A percentile compares a stretch with the other conserved stretches of the same genome.
Evolutionary conservation across 495 filamentous ascomycete species (phyloP).

Genomic region (Aspergillus ellipticus): DNA sequence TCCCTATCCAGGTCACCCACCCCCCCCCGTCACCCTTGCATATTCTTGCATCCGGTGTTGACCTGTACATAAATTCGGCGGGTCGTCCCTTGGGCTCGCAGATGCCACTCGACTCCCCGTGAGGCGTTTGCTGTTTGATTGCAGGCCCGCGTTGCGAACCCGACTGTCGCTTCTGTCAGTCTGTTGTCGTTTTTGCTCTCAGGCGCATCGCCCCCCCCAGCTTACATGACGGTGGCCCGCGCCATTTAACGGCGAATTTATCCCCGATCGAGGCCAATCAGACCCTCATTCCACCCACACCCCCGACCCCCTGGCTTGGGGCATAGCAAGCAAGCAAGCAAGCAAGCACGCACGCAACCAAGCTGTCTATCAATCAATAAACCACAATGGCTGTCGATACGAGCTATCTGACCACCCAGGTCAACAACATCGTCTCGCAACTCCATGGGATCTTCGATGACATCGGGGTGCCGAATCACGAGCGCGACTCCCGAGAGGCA

Average conservation of each 20-base stretch:
- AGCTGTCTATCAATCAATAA: no score
- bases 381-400: slow-evolving; percentile 89
- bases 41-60: slow-evolving; percentile 12
- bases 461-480: slow-evolving; percentile 86
- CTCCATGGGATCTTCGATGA: slow-evolving; percentile 94
- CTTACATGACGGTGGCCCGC: slow-evolving; percentile 16
- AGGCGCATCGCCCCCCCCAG: slow-evolving; percentile 17
- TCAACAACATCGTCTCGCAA: slow-evolving; percentile 84
- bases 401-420: slow-evolving; percentile 86
- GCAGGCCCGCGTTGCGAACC: slow-evolving; percentile 8
- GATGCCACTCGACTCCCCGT: slow-evolving; percentile 15
- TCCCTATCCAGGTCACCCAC: slow-evolving; percentile 1
- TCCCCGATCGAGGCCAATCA: background rate
- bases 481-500: slow-evolving; percentile 80
- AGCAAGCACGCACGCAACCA: no score
- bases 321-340: background rate
- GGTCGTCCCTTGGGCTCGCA: slow-evolving; percentile 15
- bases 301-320: slow-evolving; percentile 24
- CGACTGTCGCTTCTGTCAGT: background rate
- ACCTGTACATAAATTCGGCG: slow-evolving; percentile 19
- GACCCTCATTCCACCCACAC: slow-evolving; percentile 22
- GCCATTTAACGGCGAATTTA: slow-evolving; percentile 13
- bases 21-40: slow-evolving; percentile 20
- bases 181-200: slow-evolving; percentile 15
- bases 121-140: slow-evolving; percentile 17